Percentiles rank a stretch among this genome's conserved stretches.
phyloP scores from a whole-genome alignment of 345 rosid genomes.

The Crucihimalaya himalaica region DNA sequence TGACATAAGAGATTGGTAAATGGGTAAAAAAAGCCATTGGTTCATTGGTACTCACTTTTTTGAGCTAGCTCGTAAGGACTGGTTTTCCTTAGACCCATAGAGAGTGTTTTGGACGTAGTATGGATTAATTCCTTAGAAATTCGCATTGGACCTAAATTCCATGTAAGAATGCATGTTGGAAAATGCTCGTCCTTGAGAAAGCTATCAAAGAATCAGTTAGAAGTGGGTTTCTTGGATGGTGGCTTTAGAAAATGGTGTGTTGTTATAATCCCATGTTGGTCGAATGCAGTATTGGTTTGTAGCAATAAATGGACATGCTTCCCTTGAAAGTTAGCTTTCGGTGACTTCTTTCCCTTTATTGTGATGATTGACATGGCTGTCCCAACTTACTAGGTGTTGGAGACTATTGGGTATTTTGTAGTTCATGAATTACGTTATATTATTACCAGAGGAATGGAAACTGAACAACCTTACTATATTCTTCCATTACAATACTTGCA shows the following conservation, averaged over 20 bases:
- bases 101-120: not conserved
- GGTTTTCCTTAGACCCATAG: not conserved
- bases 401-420: constrained; percentile 10
- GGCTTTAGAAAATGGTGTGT: not conserved
- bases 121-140: not conserved
- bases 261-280: not conserved
- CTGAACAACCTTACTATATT: not conserved
- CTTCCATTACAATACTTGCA: constrained; percentile 2
- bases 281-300: not conserved
- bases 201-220: not conserved
- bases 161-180: constrained; percentile 13
- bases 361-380: constrained; percentile 10
- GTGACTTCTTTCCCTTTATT: constrained; percentile 8
- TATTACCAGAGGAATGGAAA: constrained; percentile 12
- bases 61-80: not conserved
- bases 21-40: not conserved
- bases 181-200: not conserved
- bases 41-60: not conserved
- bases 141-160: not conserved
- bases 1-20: constrained; percentile 6
- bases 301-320: not conserved
- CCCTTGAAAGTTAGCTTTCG: not conserved
- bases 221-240: not conserved
- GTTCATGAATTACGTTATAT: constrained; percentile 3
- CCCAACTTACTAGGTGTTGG: not conserved